Conservation (phyloP, 331 rosid genomes). For the Prunus yedoensis region DNA sequence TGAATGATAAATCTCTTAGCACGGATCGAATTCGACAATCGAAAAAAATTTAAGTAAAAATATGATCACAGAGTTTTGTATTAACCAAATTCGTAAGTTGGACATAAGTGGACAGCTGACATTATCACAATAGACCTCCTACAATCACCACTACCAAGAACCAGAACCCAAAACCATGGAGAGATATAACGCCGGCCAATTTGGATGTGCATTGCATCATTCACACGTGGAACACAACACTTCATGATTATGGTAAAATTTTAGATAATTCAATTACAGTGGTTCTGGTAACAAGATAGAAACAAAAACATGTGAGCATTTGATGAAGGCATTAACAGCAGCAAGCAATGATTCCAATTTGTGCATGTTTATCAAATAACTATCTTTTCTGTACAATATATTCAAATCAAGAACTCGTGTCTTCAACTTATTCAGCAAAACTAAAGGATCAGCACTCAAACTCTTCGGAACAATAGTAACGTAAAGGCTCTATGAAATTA, state of each 20-base stretch:
- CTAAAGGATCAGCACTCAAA: neutral
- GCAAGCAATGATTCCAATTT: neutral
- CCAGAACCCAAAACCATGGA: neutral
- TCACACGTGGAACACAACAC: no score
- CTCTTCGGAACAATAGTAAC: neutral
- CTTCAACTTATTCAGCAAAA: neutral
- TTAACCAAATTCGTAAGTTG: neutral
- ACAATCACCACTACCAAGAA: neutral
- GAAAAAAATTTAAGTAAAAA: no score
- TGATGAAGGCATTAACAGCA: neutral
- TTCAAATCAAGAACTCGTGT: neutral
- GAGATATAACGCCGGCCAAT: neutral
- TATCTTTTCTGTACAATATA: constrained; percentile 8
- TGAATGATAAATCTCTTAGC: no score
- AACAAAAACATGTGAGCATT: neutral
- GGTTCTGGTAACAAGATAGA: neutral
- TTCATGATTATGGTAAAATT: no score
- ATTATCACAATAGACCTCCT: no score
- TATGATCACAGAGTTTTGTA: no score
- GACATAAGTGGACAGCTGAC: neutral
- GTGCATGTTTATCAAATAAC: neutral
- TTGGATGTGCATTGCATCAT: no score
- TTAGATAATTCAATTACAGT: neutral
- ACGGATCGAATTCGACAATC: no score
- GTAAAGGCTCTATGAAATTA: neutral